A percentile compares a stretch with the other conserved stretches of the same genome.
These are phyloP conservation scores for Sugiyamaella sp. DNA, from an alignment of 1,139 yeast species.

Conservation along the genomic window DNA sequence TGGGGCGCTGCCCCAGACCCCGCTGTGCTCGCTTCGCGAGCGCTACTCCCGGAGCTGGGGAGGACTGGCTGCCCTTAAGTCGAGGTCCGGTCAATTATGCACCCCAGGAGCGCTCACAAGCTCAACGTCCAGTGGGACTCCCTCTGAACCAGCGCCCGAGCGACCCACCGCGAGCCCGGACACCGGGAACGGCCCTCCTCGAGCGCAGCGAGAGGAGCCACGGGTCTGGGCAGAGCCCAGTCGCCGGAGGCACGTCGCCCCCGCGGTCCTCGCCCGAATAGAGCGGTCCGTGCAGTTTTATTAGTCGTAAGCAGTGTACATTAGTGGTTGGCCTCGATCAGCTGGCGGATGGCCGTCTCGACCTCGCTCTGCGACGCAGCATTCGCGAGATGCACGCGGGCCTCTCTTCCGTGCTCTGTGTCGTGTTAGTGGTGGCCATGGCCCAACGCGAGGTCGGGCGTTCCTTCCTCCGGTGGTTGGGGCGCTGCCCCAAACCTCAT, in stretches of 20 bases:
- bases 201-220: neutral
- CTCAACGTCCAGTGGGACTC: too few relatives aligned
- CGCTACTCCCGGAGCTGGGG: too few relatives aligned
- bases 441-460: too few relatives aligned
- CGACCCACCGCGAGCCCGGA: too few relatives aligned
- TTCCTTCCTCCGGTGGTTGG: neutral
- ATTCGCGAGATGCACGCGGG: constrained; percentile 40
- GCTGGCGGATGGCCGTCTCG: constrained; percentile 28
- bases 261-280: neutral
- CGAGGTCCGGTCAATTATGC: too few relatives aligned
- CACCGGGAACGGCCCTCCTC: neutral
- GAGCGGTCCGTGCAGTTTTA: neutral
- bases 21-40: neutral
- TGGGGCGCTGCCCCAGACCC: neutral
- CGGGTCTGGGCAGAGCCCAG: neutral
- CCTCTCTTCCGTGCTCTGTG: constrained; percentile 41
- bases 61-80: too few relatives aligned
- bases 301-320: constrained; percentile 3
- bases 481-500: constrained; percentile 2
- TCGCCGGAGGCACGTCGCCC: neutral
- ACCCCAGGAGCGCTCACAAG: too few relatives aligned
- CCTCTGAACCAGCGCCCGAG: too few relatives aligned
- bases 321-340: constrained; percentile 28
- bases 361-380: constrained; percentile 30
- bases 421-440: neutral